Base-by-base conservation (phyloP, 1,284 basidiomycete species). In the Apiotrichum domesticum region DNA sequence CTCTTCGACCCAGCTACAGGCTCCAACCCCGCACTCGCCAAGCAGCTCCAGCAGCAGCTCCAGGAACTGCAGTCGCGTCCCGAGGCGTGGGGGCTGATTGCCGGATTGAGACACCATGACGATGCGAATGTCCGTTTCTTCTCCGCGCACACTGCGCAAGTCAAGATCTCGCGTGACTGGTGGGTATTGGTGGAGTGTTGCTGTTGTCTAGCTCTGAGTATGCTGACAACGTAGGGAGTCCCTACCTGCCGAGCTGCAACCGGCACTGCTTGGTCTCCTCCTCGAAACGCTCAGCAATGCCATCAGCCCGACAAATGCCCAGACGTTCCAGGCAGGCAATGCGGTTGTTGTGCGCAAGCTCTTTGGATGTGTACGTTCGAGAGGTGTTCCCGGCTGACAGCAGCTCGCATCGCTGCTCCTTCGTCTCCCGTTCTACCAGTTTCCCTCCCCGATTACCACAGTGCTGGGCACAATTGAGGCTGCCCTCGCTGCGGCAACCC, bases 161-260 rank as follows among this genome's bases (percentile, higher is more conserved):
- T 92, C 59, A 94, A 94, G 81, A 90, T 93, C 65, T 84, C 87
- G 15, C 80, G 90, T 62, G 90, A 93, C 70, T 91, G 90, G 90
- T 91, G 67, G 64, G 85, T 73, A 51, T 15, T 42, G 15, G 2
- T 29, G 29, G 29, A 29, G 29, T 29, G 29, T 3, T 29, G 29
- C 29, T 29, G 29, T 29, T 29, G 29, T 29, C 29, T 29, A 29
- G 29, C 29, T 29, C 29, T 29, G 3, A 29, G 29, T 29, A 29
- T 29, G 29, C 29, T 29, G 29, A 29, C 29, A 29, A 29, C 29
- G 29, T 29, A 77, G 75, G 76, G 74, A 74, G 8, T 67, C 75
- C 2, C 63, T 78, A 7, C 76, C 75, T 0, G 56, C 58, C 1
- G 68, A 73, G 35, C 66, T 76, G 29, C 74, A 69, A 21, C 66